Evolutionary conservation across 1,139 yeast genomes (phyloP), one percentile per base, ranked within the genome.

Genomic region (Zhuliangozyma parablackwelliae): DNA sequence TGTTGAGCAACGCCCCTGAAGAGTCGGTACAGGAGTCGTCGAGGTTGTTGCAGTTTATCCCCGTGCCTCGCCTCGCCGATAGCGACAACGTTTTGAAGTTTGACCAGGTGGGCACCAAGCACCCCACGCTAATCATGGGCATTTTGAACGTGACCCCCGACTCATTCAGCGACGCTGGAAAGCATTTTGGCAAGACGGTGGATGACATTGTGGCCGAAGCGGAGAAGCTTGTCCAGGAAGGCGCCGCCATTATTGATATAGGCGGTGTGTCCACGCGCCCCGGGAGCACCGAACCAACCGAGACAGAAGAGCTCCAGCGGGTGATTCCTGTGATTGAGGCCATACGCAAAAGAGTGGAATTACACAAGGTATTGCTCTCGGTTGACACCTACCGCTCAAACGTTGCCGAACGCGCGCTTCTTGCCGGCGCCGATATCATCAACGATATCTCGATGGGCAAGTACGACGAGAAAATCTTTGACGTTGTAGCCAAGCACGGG

Each of bases 261-360:
- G 98, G 97, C 7, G 97, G 97, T 1, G 88, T 88, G 41, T 86
- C 96, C 0, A 90, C 97, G 0, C 71, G 94, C 38, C 97, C 97
- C 0, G 86, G 88, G 2, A 76, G 94, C 2, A 51, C 50, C 1
- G 86, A 77, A 39, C 82, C 84, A 0, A 52, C 74, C 3, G 69
- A 63, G 20, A 72, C 67, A 32, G 89, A 80, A 45, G 94, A 84
- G 52, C 47, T 83, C 27, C 48, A 49, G 1, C 64, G 97, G 30
- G 84, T 89, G 1, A 56, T 87, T 2, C 94, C 95, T 0, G 75
- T 85, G 0, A 71, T 92, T 8, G 57, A 71, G 44, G 79, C 79
- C 0, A 72, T 92, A 24, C 73, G 95, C 33, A 42, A 47, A 7
- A 54, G 83, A 16, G 64, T 71, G 6, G 34, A 35, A 5, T 9